These are phyloP conservation scores for Hymenoscyphus scutula DNA, from an alignment of 2,329 filamentous ascomycete species.

Conservation along the genomic window DNA sequence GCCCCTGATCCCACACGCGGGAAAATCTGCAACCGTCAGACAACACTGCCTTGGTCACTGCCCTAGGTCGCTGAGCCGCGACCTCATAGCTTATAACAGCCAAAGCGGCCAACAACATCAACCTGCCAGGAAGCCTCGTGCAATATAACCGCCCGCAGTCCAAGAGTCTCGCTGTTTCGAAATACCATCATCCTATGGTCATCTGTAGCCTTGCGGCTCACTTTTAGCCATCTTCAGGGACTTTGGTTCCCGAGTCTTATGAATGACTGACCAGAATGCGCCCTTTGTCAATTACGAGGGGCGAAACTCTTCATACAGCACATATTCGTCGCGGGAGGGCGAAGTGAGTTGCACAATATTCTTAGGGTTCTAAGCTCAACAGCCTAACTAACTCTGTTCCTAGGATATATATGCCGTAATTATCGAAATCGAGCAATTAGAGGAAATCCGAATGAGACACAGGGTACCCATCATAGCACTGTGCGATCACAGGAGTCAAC, in stretches of 20 bases:
- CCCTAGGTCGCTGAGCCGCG: too few species aligned
- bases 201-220: not conserved
- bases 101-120: not conserved
- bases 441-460: not conserved
- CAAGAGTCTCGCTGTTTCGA: not conserved
- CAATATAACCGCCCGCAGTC: not conserved
- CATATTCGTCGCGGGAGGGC: not conserved
- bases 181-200: not conserved
- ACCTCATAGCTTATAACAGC: too few species aligned
- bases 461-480: constrained; percentile 5
- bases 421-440: constrained; percentile 4
- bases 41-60: not conserved
- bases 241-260: not conserved
- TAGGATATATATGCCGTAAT: constrained; percentile 8
- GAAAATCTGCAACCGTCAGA: not conserved
- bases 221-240: not conserved
- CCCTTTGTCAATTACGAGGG: constrained; percentile 3
- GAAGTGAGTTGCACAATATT: not conserved
- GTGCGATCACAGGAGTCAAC: not conserved
- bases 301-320: not conserved
- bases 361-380: not conserved
- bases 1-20: not conserved
- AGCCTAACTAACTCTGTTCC: not conserved
- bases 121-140: not conserved
- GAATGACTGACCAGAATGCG: constrained; percentile 9